These are phyloP conservation scores for Penicillium olsonii DNA, from an alignment of 2,329 filamentous ascomycete species.

Conservation along the genomic window DNA sequence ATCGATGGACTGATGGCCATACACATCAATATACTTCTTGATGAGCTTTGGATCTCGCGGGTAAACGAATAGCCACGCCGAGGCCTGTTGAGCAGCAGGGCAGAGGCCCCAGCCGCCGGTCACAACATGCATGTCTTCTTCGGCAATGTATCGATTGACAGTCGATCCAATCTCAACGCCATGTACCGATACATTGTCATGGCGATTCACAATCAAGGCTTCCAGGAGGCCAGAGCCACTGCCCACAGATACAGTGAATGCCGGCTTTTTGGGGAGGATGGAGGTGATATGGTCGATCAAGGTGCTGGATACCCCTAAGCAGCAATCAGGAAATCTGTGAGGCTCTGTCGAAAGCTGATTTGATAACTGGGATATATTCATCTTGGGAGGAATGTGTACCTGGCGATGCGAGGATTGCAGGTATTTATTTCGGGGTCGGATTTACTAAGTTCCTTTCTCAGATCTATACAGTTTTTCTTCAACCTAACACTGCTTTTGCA, in stretches of 20 bases:
- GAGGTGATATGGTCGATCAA: slow-evolving; percentile 20
- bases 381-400: slow-evolving; percentile 15
- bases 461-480: not conserved
- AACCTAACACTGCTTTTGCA: not conserved
- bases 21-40: slow-evolving; percentile 43
- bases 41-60: slow-evolving; percentile 52
- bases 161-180: slow-evolving; percentile 53
- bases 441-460: slow-evolving; percentile 6
- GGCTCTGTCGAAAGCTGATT: slow-evolving; percentile 19
- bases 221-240: slow-evolving; percentile 56
- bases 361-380: slow-evolving; percentile 19
- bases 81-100: slow-evolving; percentile 43
- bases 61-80: slow-evolving; percentile 57
- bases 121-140: slow-evolving; percentile 45
- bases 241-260: slow-evolving; percentile 49
- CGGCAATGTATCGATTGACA: slow-evolving; percentile 49
- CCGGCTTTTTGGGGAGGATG: slow-evolving; percentile 27
- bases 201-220: slow-evolving; percentile 37
- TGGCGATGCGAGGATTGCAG: not conserved
- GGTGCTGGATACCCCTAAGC: slow-evolving; percentile 29
- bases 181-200: slow-evolving; percentile 34
- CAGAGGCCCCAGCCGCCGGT: slow-evolving; percentile 48
- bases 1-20: slow-evolving; percentile 15
- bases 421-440: slow-evolving; percentile 3
- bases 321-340: slow-evolving; percentile 29